phyloP scores from a whole-genome alignment of 2,329 filamentous ascomycete genomes.

The Xylaria sp. region DNA sequence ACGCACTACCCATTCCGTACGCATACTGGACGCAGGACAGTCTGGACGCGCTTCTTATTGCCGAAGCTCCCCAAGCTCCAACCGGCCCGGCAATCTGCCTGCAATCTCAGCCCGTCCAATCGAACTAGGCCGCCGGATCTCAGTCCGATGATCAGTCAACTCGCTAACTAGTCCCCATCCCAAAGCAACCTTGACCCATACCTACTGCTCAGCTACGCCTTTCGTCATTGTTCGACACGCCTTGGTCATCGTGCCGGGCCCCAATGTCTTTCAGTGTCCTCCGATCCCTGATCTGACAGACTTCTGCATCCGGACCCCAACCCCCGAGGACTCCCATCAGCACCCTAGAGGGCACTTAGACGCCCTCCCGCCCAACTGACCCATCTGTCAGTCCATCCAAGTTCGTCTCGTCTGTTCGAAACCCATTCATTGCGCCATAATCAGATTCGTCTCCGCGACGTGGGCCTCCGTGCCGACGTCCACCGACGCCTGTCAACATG shows the following conservation, averaged over 20 bases:
- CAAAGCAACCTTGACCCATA: not conserved
- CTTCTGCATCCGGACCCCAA: conserved; percentile 25
- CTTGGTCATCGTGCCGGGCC: conserved; percentile 21
- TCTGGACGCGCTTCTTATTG: not conserved
- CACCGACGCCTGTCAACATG: conserved; percentile 49
- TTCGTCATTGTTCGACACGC: not conserved
- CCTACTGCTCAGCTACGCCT: not conserved
- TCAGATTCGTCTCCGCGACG: not conserved
- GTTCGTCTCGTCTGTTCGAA: not conserved
- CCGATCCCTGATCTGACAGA: conserved; percentile 24
- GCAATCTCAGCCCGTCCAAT: conserved; percentile 1
- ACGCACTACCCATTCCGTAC: too few relatives aligned
- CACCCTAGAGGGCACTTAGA: conserved; percentile 17
- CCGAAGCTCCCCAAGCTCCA: not conserved
- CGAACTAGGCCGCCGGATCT: not conserved
- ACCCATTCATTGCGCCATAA: not conserved
- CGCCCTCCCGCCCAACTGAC: conserved; percentile 1
- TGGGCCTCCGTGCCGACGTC: conserved; percentile 17
- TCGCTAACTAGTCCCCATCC: not conserved
- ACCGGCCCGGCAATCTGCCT: not conserved
- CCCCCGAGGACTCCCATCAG: conserved; percentile 14
- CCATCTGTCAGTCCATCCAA: not conserved
- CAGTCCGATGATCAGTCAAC: not conserved
- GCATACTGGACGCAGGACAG: too few relatives aligned
- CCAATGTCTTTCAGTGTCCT: conserved; percentile 29